A percentile compares a stretch with the other conserved stretches of the same genome.
Evolutionary conservation across 2,329 filamentous ascomycete species (phyloP).

Genomic region (Botryosphaeria dothidea): DNA sequence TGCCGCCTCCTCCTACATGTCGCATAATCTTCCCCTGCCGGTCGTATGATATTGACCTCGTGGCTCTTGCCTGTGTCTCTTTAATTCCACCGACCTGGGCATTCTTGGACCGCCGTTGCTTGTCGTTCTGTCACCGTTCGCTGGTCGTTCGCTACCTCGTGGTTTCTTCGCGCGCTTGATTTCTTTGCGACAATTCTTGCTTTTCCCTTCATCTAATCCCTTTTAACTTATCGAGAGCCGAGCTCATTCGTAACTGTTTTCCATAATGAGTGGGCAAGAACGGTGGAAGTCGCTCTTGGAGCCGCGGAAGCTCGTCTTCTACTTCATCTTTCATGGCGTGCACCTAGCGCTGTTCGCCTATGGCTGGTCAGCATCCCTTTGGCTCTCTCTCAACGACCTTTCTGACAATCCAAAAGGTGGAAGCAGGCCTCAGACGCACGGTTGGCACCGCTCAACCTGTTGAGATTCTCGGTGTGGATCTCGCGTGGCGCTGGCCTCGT

Average conservation of each 20-base stretch:
- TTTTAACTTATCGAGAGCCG: neutral
- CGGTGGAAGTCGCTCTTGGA: conserved; percentile 53
- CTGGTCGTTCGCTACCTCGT: neutral
- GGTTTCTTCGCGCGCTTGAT: neutral
- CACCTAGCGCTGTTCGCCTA: conserved; percentile 79
- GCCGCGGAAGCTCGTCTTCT: conserved; percentile 73
- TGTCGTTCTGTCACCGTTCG: conserved; percentile 1
- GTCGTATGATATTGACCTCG: neutral
- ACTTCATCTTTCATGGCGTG: conserved; percentile 76
- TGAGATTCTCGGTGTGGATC: conserved; percentile 90
- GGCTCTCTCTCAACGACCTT: neutral
- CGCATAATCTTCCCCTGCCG: neutral
- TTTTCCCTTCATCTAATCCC: neutral
- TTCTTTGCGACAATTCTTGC: neutral
- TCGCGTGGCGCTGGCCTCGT: conserved; percentile 90
- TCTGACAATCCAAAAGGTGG: conserved; percentile 57
- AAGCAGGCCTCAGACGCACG: conserved; percentile 70
- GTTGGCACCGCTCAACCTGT: conserved; percentile 74
- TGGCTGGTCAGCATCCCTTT: conserved; percentile 68
- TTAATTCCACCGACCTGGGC: neutral
- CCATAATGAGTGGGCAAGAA: neutral
- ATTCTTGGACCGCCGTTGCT: neutral
- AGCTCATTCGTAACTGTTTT: neutral
- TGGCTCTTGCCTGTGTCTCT: neutral
- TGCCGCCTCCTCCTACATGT: neutral